Conservation (phyloP, 208 protist genomes). For the Leptomonas pyrrhocoris region DNA sequence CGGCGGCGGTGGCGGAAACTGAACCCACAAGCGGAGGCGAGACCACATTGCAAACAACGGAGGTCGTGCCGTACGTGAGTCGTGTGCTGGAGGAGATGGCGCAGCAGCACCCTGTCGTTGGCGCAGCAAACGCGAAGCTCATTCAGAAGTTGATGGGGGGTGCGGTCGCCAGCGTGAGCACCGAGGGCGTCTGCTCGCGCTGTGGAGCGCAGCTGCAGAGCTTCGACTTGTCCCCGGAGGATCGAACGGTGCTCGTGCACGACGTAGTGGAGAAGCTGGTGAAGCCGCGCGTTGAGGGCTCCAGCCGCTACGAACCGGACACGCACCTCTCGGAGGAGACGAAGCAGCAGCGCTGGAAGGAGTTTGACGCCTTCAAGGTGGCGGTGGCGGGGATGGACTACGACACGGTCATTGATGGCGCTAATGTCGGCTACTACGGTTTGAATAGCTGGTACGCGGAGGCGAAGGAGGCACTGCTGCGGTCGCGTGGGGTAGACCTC, state of each 20-base stretch:
- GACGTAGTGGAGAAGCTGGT: slow-evolving; percentile 83
- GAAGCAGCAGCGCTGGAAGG: slow-evolving; percentile 41
- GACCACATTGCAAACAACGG: not conserved
- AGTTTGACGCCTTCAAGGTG: slow-evolving; percentile 65
- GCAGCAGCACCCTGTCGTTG: slow-evolving; percentile 77
- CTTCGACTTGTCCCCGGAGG: slow-evolving; percentile 64
- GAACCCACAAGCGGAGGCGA: too few relatives aligned
- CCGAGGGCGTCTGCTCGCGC: slow-evolving; percentile 43
- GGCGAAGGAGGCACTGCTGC: slow-evolving; percentile 68
- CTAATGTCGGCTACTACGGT: slow-evolving; percentile 85
- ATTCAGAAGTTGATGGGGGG: slow-evolving; percentile 59
- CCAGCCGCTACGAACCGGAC: slow-evolving; percentile 68
- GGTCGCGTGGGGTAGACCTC: slow-evolving; percentile 45
- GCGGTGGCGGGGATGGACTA: slow-evolving; percentile 42
- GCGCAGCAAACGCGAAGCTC: slow-evolving; percentile 56
- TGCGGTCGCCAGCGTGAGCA: slow-evolving; percentile 19
- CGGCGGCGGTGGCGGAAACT: too few relatives aligned
- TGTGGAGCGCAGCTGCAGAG: slow-evolving; percentile 50
- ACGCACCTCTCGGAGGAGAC: slow-evolving; percentile 43
- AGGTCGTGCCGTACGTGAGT: not conserved
- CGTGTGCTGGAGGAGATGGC: slow-evolving; percentile 49
- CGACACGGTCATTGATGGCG: slow-evolving; percentile 84
- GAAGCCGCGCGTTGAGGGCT: slow-evolving; percentile 42
- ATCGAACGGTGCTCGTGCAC: slow-evolving; percentile 52
- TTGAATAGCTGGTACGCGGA: slow-evolving; percentile 76